These are phyloP conservation scores for Pseudogymnoascus sp. DNA, from an alignment of 2,329 filamentous ascomycete genomes.

Conservation along the genomic window DNA sequence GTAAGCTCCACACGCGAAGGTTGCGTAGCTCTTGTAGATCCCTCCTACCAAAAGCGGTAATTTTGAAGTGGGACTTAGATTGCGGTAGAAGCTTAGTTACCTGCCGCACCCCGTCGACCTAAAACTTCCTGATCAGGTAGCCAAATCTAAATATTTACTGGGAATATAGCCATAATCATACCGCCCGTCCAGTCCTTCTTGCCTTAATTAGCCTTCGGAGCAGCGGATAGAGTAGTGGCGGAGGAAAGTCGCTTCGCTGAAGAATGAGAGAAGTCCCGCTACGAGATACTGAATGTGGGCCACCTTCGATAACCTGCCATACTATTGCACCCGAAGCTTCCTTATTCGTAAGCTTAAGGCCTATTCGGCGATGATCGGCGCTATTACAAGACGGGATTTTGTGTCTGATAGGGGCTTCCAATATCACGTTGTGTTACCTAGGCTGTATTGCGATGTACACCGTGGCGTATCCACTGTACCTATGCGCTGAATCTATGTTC, in stretches of 20 bases:
- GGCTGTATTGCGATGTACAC: not conserved
- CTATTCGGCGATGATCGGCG: not conserved
- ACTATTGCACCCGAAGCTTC: not conserved
- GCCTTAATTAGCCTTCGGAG: not conserved
- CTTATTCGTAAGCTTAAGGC: not conserved
- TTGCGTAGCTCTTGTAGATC: not conserved
- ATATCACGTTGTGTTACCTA: not conserved
- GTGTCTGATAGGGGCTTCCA: not conserved
- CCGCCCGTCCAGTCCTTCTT: not conserved
- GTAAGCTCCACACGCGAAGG: not conserved
- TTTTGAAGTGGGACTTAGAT: not conserved
- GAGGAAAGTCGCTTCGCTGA: not conserved
- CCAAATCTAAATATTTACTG: not conserved
- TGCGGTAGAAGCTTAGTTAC: not conserved
- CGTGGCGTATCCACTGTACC: not conserved
- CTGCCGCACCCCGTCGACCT: not conserved
- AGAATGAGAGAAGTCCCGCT: not conserved
- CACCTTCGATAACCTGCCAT: not conserved
- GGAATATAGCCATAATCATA: not conserved
- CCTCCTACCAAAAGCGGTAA: conserved; percentile 3
- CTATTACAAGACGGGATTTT: not conserved
- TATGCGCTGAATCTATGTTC: not conserved
- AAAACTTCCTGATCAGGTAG: not conserved
- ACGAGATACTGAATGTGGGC: not conserved
- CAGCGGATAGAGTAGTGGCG: not conserved